phyloP scores from a whole-genome alignment of 345 rosid species.

The Erysimum cheiranthoides region DNA sequence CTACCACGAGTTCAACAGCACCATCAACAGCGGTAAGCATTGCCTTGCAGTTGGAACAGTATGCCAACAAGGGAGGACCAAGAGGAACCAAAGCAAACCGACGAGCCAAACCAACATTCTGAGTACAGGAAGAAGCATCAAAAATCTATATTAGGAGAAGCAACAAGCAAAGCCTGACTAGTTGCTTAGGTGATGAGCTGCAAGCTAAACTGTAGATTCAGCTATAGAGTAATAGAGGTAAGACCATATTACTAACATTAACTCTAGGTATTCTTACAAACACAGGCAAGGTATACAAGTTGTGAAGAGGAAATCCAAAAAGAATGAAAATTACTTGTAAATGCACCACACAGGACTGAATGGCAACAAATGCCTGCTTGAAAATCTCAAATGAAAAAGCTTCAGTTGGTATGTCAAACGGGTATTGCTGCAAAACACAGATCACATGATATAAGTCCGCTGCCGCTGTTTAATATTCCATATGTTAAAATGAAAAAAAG shows the following conservation, averaged over 20 bases:
- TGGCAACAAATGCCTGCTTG: conserved; percentile 94
- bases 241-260: neutral
- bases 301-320: conserved; percentile 4
- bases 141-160: conserved; percentile 26
- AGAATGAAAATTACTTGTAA: conserved; percentile 64
- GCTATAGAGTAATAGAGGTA: conserved; percentile 3
- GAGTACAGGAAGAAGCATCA: conserved; percentile 44
- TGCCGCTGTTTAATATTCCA: conserved; percentile 5
- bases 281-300: conserved; percentile 9
- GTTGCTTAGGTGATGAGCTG: conserved; percentile 9
- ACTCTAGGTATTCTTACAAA: neutral
- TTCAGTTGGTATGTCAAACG: conserved; percentile 94
- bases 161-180: conserved; percentile 21
- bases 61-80: conserved; percentile 96
- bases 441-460: conserved; percentile 15
- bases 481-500: neutral
- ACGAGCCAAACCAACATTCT: conserved; percentile 96
- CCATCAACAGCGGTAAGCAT: conserved; percentile 85
- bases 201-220: conserved; percentile 22
- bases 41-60: conserved; percentile 92
- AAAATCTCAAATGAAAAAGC: conserved; percentile 93
- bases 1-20: conserved; percentile 87
- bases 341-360: conserved; percentile 99
- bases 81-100: conserved; percentile 98
- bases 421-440: conserved; percentile 83